phyloP scores from a whole-genome alignment of 108 stramenopile genomes.

The Schizochytrium sp. region DNA sequence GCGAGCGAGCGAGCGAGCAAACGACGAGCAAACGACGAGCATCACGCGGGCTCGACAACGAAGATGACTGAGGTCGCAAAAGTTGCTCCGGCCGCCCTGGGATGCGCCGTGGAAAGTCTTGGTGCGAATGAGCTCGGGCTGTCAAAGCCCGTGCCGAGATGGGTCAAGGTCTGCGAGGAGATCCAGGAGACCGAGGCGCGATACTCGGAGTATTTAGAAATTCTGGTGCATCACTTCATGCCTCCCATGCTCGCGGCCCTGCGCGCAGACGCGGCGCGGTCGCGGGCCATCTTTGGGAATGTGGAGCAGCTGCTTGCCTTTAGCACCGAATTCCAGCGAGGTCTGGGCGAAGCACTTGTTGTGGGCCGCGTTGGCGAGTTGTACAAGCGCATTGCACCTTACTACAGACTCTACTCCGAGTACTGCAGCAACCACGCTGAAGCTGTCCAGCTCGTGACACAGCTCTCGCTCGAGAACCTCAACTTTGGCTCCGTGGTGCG shows the following conservation, averaged over 20 bases:
- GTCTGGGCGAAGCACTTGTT: neutral
- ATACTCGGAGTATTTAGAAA: neutral
- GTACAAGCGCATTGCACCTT: neutral
- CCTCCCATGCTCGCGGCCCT: neutral
- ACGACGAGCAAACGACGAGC: too few species aligned
- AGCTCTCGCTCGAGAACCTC: neutral
- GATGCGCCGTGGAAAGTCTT: too few species aligned
- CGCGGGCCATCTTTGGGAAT: neutral
- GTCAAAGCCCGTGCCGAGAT: neutral
- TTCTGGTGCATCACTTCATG: neutral
- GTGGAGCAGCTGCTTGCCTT: constrained; percentile 10
- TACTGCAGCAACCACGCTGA: constrained; percentile 5
- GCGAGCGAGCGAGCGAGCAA: too few species aligned
- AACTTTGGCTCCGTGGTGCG: neutral
- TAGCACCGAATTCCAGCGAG: neutral
- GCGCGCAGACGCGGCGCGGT: neutral
- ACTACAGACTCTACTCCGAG: neutral
- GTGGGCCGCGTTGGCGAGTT: neutral
- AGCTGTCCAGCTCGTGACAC: neutral
- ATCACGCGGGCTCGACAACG: too few species aligned
- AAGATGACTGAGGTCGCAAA: too few species aligned
- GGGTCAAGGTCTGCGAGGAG: neutral
- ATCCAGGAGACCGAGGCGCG: neutral
- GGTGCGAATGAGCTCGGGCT: too few species aligned
- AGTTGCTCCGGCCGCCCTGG: too few species aligned